phyloP scores from a whole-genome alignment of 495 filamentous ascomycete species.

The Halenospora varia region DNA sequence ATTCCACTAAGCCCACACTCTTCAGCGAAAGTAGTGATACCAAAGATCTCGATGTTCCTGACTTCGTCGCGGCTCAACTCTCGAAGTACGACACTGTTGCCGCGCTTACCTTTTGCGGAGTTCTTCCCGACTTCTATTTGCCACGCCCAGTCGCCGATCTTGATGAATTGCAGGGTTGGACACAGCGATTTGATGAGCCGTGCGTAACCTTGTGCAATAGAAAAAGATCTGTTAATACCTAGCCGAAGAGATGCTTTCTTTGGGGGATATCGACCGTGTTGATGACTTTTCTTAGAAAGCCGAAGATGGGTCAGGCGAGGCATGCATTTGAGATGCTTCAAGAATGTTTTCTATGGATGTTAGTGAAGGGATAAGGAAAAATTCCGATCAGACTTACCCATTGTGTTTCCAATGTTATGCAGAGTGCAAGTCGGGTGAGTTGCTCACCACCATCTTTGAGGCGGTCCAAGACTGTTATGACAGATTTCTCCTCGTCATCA shows the following conservation, averaged over 20 bases:
- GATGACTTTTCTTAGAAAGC: not conserved
- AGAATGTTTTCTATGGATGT: not conserved
- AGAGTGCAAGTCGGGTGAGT: not conserved
- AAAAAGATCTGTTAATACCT: not conserved
- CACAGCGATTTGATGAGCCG: not conserved
- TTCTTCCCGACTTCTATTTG: not conserved
- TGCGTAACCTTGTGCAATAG: conserved; percentile 1
- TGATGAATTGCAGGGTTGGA: conserved; percentile 6
- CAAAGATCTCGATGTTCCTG: not conserved
- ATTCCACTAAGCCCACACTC: not conserved
- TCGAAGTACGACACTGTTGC: not conserved
- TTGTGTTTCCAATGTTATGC: not conserved
- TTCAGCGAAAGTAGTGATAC: not conserved
- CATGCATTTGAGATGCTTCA: not conserved
- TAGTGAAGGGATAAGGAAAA: not conserved
- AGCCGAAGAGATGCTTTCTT: not conserved
- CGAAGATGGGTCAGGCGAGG: not conserved
- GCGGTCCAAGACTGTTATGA: conserved; percentile 1
- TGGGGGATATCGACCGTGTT: not conserved
- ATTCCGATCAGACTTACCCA: conserved; percentile 6
- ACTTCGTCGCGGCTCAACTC: not conserved
- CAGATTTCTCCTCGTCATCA: not conserved
- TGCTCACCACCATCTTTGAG: not conserved
- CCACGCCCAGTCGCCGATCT: not conserved
- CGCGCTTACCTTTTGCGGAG: too few species aligned